phyloP scores from a whole-genome alignment of 2,329 filamentous ascomycete genomes.

The Aspergillus brasiliensis region DNA sequence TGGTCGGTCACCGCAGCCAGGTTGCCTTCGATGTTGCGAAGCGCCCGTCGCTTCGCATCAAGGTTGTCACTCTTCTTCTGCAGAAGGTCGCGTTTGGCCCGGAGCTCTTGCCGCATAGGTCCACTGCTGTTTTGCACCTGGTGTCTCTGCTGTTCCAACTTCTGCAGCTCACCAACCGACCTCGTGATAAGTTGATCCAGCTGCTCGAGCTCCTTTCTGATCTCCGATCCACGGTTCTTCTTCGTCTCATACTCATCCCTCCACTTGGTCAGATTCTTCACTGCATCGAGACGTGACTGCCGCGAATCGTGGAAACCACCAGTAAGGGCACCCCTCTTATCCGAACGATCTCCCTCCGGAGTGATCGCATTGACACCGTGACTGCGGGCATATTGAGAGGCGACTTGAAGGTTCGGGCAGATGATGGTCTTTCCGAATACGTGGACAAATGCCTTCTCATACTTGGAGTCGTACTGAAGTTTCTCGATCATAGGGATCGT shows the following conservation, averaged over 20 bases:
- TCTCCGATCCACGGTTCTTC: conserved; percentile 63
- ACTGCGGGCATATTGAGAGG: conserved; percentile 86
- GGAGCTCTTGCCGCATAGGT: conserved; percentile 74
- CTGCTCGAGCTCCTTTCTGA: conserved; percentile 70
- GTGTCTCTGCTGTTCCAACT: conserved; percentile 74
- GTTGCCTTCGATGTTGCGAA: conserved; percentile 70
- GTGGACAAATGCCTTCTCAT: conserved; percentile 85
- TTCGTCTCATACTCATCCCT: conserved; percentile 73
- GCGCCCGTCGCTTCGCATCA: conserved; percentile 66
- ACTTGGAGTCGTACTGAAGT: conserved; percentile 73
- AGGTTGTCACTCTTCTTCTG: conserved; percentile 73
- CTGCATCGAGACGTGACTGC: conserved; percentile 82
- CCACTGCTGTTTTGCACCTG: conserved; percentile 82
- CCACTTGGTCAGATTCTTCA: conserved; percentile 73
- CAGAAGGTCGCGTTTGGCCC: conserved; percentile 72
- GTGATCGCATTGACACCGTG: conserved; percentile 93
- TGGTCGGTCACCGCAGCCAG: conserved; percentile 76
- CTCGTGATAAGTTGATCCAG: conserved; percentile 88
- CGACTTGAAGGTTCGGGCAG: conserved; percentile 84
- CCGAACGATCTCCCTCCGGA: conserved; percentile 88
- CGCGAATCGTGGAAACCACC: conserved; percentile 90
- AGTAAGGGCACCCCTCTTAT: conserved; percentile 92
- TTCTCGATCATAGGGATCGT: conserved; percentile 85
- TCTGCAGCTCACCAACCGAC: conserved; percentile 81
- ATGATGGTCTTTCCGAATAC: conserved; percentile 96